These are phyloP conservation scores for Kodamaea kaohsiungensis DNA, from an alignment of 805 yeast species.

Conservation along the genomic window DNA sequence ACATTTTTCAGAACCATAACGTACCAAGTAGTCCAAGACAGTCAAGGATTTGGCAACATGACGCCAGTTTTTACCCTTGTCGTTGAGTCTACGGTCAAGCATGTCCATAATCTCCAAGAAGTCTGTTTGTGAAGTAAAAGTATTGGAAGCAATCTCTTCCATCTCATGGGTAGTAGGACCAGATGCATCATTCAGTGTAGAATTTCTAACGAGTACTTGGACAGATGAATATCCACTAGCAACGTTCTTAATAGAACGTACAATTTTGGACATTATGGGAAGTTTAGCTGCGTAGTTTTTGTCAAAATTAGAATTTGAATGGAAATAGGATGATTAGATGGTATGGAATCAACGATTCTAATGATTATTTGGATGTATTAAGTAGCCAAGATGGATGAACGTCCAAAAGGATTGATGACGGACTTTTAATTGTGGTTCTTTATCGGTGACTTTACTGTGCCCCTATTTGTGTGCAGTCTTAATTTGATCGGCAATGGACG, in stretches of 20 bases:
- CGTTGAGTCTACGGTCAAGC: conserved; percentile 87
- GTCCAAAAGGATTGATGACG: neutral
- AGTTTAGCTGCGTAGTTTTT: neutral
- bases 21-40: conserved; percentile 82
- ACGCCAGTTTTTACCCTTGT: conserved; percentile 96
- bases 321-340: neutral
- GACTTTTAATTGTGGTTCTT: conserved; percentile 1
- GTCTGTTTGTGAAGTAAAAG: conserved; percentile 68
- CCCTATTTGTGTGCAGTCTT: conserved; percentile 3
- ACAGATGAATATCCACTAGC: conserved; percentile 86
- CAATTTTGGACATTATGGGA: conserved; percentile 70
- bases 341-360: neutral
- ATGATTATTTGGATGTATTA: neutral
- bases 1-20: conserved; percentile 84
- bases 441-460: conserved; percentile 4
- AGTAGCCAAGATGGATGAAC: neutral
- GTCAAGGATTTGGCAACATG: conserved; percentile 92
- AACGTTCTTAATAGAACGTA: conserved; percentile 84
- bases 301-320: neutral
- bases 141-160: conserved; percentile 78
- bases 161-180: conserved; percentile 82
- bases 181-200: conserved; percentile 83
- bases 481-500: neutral
- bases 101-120: conserved; percentile 91
- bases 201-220: conserved; percentile 86